Evolutionary conservation across 352 stramenopile species (phyloP).

Genomic region (Phytophthora sp.): DNA sequence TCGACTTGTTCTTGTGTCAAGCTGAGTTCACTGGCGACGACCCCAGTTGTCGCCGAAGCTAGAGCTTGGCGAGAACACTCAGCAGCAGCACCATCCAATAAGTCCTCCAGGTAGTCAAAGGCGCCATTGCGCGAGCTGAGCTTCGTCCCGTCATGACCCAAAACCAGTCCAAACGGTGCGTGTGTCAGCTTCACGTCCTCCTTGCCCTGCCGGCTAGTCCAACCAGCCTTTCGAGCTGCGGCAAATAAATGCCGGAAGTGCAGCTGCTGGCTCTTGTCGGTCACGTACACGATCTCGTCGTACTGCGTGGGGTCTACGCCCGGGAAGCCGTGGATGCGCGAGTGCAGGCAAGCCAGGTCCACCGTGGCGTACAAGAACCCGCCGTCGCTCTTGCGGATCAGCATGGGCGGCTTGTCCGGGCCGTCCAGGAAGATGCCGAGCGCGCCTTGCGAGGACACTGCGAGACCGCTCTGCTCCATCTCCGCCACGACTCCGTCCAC

Average conservation of each 20-base stretch:
- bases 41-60: conserved; percentile 35
- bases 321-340: conserved; percentile 72
- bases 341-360: conserved; percentile 75
- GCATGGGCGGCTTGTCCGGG: conserved; percentile 72
- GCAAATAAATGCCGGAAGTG: conserved; percentile 86
- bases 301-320: conserved; percentile 70
- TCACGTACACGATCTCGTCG: conserved; percentile 86
- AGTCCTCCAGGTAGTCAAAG: conserved; percentile 78
- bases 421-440: conserved; percentile 81
- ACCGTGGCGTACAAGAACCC: conserved; percentile 83
- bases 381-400: conserved; percentile 85
- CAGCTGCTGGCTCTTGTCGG: conserved; percentile 77
- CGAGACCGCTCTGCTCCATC: conserved; percentile 53
- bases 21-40: conserved; percentile 24
- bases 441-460: conserved; percentile 64
- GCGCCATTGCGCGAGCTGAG: conserved; percentile 84
- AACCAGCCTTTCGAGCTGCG: conserved; percentile 58
- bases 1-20: conserved; percentile 31
- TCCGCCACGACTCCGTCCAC: conserved; percentile 53
- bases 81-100: conserved; percentile 66
- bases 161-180: conserved; percentile 80
- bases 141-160: conserved; percentile 79
- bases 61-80: conserved; percentile 75
- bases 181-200: conserved; percentile 66
- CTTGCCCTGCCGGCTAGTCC: conserved; percentile 33